Percentiles rank a stretch among this genome's conserved stretches.
Conservation (phyloP, 164 flowering plant genomes). For the Sextonia rubra region DNA sequence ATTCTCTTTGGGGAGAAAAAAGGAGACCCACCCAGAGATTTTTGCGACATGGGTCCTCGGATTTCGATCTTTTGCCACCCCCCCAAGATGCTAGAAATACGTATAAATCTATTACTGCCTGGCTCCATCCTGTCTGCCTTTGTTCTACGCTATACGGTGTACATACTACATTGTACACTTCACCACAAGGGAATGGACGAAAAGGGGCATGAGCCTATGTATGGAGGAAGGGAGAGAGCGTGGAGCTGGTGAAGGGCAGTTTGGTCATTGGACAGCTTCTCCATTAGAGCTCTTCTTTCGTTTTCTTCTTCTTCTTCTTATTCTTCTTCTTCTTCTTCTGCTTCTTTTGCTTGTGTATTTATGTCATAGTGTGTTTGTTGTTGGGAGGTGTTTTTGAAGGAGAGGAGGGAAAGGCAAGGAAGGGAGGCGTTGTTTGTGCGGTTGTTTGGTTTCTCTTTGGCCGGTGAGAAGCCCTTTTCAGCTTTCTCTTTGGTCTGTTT, state of each 20-base stretch:
- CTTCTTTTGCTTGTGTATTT: background rate
- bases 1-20: conserved; percentile 11
- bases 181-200: conserved; percentile 33
- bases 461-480: conserved; percentile 64
- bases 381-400: conserved; percentile 6
- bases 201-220: conserved; percentile 26
- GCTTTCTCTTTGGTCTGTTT: conserved; percentile 37
- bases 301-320: background rate
- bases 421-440: conserved; percentile 6
- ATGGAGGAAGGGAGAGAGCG: background rate
- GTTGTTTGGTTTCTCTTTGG: conserved; percentile 20
- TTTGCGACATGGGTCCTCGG: background rate
- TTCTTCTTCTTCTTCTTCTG: conserved; percentile 6
- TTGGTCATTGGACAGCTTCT: conserved; percentile 19
- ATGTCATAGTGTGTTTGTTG: background rate
- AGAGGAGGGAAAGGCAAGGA: conserved; percentile 13
- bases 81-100: conserved; percentile 2
- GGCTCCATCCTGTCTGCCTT: conserved; percentile 86
- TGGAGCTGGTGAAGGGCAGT: conserved; percentile 23
- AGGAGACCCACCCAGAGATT: background rate
- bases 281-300: background rate
- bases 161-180: conserved; percentile 44
- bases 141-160: conserved; percentile 25
- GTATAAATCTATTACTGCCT: conserved; percentile 35
- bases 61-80: background rate